A percentile compares a stretch with the other conserved stretches of the same genome.
These are phyloP conservation scores for Roridomyces roridus DNA, from an alignment of 768 basidiomycete species.

Conservation along the genomic window DNA sequence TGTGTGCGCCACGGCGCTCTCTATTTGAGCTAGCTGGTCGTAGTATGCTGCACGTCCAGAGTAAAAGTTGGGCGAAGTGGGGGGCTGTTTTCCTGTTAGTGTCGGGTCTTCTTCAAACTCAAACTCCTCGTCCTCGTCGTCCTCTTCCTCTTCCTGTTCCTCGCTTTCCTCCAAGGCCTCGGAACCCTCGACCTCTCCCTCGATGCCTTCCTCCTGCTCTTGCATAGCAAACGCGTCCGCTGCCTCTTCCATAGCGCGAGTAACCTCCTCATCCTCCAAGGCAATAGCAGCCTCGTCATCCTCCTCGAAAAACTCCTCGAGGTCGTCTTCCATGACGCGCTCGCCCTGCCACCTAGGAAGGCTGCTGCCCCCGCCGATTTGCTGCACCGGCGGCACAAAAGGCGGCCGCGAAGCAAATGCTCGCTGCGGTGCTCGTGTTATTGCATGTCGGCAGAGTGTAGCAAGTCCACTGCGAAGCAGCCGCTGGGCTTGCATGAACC, in stretches of 20 bases:
- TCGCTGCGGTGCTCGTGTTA: conserved; percentile 3
- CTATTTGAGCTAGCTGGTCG: conserved; percentile 72
- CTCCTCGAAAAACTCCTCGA: background rate
- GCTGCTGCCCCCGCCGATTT: background rate
- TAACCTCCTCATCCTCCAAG: no score
- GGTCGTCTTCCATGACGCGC: conserved; percentile 4
- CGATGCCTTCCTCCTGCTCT: no score
- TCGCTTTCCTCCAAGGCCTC: conserved; percentile 13
- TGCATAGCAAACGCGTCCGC: no score
- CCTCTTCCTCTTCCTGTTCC: conserved; percentile 10
- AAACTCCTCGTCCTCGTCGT: conserved; percentile 6
- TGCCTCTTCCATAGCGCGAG: no score
- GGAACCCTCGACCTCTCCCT: no score
- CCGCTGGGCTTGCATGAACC: conserved; percentile 11
- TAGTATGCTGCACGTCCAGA: conserved; percentile 79
- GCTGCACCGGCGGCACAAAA: conserved; percentile 44
- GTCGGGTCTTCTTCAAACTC: conserved; percentile 22
- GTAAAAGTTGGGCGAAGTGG: conserved; percentile 82
- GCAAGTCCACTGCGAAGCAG: conserved; percentile 14
- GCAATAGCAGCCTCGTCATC: no score
- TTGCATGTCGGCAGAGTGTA: conserved; percentile 14
- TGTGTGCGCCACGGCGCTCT: conserved; percentile 63
- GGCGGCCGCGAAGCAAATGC: conserved; percentile 21
- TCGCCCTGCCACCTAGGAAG: conserved; percentile 22
- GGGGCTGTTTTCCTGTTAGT: conserved; percentile 35